A percentile compares a stretch with the other conserved stretches of the same genome.
phyloP scores from a whole-genome alignment of 306 rosid genomes.

The Vigna hirtella region DNA sequence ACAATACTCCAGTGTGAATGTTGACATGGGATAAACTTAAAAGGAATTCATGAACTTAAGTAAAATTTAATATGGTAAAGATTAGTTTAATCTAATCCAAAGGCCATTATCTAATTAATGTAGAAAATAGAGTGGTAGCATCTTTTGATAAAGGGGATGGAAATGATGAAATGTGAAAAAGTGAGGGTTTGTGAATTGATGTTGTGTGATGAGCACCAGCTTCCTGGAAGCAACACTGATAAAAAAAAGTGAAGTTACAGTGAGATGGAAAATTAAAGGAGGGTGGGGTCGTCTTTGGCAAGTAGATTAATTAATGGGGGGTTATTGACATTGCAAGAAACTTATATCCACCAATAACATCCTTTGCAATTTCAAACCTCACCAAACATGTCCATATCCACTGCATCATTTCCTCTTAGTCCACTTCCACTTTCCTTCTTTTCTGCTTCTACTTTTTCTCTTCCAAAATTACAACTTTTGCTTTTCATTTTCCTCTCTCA shows the following conservation, averaged over 20 bases:
- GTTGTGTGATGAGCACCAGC: not conserved
- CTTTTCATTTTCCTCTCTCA: too few species aligned
- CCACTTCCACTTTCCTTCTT: not conserved
- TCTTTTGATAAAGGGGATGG: not conserved
- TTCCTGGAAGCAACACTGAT: not conserved
- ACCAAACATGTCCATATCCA: conserved; percentile 41
- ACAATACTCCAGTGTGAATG: too few species aligned
- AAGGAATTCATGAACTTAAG: too few species aligned
- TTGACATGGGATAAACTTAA: too few species aligned
- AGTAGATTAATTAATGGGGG: not conserved
- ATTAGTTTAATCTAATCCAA: too few species aligned
- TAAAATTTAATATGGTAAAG: too few species aligned
- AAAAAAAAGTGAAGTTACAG: not conserved
- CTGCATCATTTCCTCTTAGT: conserved; percentile 38
- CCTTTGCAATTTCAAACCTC: not conserved
- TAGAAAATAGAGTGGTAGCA: not conserved
- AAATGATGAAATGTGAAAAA: not conserved
- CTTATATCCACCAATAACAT: conserved; percentile 48
- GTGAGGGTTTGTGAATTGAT: not conserved
- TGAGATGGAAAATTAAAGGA: conserved; percentile 15
- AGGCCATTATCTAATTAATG: not conserved
- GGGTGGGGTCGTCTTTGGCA: conserved; percentile 20
- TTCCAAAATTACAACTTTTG: too few species aligned
- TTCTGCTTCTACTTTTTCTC: not conserved
- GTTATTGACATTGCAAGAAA: conserved; percentile 41